Evolutionary conservation across 495 filamentous ascomycete species (phyloP).

Genomic region (Talaromyces thailandensis): DNA sequence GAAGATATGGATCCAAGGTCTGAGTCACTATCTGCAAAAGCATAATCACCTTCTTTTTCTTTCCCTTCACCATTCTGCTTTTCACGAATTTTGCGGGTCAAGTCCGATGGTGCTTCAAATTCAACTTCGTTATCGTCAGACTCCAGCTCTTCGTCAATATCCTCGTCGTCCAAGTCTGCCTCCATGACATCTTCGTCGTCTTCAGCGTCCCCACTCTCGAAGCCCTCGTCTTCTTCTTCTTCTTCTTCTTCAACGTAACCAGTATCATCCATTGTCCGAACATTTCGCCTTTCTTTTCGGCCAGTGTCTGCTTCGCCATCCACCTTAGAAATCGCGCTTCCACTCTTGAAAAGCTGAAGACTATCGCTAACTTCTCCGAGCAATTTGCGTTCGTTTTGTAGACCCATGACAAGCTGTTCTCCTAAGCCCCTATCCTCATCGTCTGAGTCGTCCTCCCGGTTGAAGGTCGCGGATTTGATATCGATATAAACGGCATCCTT

Average conservation of each 20-base stretch:
- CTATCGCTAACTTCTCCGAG: slow-evolving; percentile 76
- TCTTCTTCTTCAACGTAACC: slow-evolving; percentile 43
- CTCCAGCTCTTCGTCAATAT: slow-evolving; percentile 22
- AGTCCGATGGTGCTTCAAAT: slow-evolving; percentile 34
- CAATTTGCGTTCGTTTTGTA: slow-evolving; percentile 74
- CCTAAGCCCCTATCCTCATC: slow-evolving; percentile 71
- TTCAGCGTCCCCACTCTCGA: slow-evolving; percentile 53
- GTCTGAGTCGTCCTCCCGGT: slow-evolving; percentile 47
- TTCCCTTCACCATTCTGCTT: slow-evolving; percentile 31
- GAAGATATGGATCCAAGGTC: slow-evolving; percentile 87
- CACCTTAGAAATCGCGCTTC: slow-evolving; percentile 55
- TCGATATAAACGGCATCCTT: slow-evolving; percentile 77
- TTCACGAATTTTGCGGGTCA: slow-evolving; percentile 31
- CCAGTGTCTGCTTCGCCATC: slow-evolving; percentile 55
- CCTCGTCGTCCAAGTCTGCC: slow-evolving; percentile 22
- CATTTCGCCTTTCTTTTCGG: slow-evolving; percentile 59
- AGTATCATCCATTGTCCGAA: slow-evolving; percentile 50
- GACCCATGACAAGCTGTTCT: slow-evolving; percentile 82
- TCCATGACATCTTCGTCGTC: slow-evolving; percentile 42
- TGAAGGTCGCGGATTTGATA: slow-evolving; percentile 66
- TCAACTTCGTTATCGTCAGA: slow-evolving; percentile 28
- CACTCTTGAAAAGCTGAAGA: slow-evolving; percentile 73
- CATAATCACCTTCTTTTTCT: slow-evolving; percentile 53
- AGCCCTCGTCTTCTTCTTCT: slow-evolving; percentile 54
- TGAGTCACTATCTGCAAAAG: slow-evolving; percentile 94